Conservation (phyloP, 2,329 filamentous ascomycete species). For the Trichoderma harzianum region DNA sequence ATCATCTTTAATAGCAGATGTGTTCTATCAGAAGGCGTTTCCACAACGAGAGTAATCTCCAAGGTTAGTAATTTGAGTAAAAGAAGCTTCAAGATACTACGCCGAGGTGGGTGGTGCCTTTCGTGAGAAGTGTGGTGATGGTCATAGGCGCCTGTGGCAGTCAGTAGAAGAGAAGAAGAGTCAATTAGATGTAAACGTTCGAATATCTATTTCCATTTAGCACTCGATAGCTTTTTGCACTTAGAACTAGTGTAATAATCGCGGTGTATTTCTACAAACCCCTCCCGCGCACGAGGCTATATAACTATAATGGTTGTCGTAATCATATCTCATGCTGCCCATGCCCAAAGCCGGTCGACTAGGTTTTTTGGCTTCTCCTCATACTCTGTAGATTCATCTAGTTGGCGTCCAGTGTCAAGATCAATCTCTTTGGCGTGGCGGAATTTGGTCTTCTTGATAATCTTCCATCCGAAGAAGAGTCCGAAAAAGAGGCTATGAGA, state of each 20-base stretch:
- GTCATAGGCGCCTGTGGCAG: no score
- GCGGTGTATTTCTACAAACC: not conserved
- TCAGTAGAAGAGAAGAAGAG: not conserved
- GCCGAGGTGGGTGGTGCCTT: no score
- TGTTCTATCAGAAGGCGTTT: no score
- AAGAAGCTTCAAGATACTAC: no score
- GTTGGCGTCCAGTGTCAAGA: not conserved
- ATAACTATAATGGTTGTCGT: not conserved
- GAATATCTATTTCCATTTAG: not conserved
- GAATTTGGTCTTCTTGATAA: constrained; percentile 28
- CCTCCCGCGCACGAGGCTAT: not conserved
- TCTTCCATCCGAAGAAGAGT: constrained; percentile 65
- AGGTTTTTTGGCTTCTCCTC: not conserved
- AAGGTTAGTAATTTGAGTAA: no score
- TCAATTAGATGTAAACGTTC: not conserved
- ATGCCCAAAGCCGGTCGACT: not conserved
- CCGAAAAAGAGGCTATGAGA: constrained; percentile 42
- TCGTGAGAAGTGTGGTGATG: no score
- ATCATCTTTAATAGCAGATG: no score
- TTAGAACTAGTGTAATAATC: not conserved
- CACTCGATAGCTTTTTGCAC: not conserved
- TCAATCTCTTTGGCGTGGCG: not conserved
- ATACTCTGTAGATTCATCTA: constrained; percentile 1
- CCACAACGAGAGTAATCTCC: no score
- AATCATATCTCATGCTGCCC: constrained; percentile 1